A percentile compares a stretch with the other conserved stretches of the same genome.
Evolutionary conservation across 306 rosid species (phyloP).

Genomic region (Acacia confusa): DNA sequence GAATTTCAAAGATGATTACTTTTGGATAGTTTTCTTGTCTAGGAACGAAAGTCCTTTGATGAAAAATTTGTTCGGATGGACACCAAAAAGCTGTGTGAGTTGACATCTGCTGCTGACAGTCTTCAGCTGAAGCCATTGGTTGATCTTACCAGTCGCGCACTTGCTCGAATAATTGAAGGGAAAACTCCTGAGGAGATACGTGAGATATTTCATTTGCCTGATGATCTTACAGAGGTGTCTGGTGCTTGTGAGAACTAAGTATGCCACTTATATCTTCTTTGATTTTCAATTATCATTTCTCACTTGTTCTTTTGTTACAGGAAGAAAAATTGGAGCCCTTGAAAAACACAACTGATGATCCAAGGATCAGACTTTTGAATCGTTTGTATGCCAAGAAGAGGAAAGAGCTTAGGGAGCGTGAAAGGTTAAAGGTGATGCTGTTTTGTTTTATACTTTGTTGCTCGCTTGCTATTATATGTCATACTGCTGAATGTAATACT

Average conservation of each 20-base stretch:
- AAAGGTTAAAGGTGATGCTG: conserved; percentile 71
- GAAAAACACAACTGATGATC: conserved; percentile 80
- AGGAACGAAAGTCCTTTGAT: conserved; percentile 87
- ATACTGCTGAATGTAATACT: conserved; percentile 13
- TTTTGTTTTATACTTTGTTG: conserved; percentile 34
- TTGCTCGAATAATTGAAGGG: conserved; percentile 97
- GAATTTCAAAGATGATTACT: conserved; percentile 29
- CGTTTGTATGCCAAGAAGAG: conserved; percentile 88
- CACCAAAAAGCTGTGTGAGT: conserved; percentile 84
- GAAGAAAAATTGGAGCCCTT: conserved; percentile 97
- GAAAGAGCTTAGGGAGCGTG: conserved; percentile 89
- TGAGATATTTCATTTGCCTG: conserved; percentile 90
- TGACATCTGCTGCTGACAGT: conserved; percentile 92
- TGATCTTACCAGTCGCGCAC: conserved; percentile 91
- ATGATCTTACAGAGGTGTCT: conserved; percentile 95
- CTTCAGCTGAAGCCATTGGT: conserved; percentile 94
- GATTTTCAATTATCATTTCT: conserved; percentile 34
- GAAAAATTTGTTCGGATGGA: conserved; percentile 83
- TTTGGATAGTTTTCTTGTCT: conserved; percentile 35
- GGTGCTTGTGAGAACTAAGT: conserved; percentile 41
- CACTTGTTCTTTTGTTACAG: conserved; percentile 48
- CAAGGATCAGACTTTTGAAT: conserved; percentile 91
- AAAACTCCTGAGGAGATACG: conserved; percentile 94
- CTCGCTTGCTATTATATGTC: neutral
- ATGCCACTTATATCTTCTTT: conserved; percentile 33